Conservation (phyloP, 805 yeast genomes). For the Teunomyces stri region DNA sequence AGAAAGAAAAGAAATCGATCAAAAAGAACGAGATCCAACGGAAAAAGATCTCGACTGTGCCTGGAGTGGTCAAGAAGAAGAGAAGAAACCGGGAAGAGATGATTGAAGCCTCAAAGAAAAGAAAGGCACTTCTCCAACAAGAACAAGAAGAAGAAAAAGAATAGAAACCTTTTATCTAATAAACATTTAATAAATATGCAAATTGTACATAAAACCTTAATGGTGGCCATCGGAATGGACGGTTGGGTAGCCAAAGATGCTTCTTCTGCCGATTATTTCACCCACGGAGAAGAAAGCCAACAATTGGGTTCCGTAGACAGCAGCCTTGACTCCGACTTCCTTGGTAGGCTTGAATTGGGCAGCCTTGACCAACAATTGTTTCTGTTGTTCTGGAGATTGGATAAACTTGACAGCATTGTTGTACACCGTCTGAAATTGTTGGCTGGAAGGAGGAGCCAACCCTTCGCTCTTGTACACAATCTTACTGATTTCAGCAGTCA, state of each 20-base stretch:
- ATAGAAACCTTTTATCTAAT: neutral
- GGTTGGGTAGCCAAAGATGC: constrained; percentile 81
- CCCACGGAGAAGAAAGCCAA: constrained; percentile 92
- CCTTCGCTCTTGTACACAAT: constrained; percentile 89
- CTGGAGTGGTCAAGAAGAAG: constrained; percentile 62
- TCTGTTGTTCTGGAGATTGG: constrained; percentile 53
- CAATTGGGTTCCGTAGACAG: constrained; percentile 77
- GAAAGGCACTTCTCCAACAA: constrained; percentile 34
- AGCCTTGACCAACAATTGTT: constrained; percentile 47
- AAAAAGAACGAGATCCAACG: constrained; percentile 61
- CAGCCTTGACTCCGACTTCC: constrained; percentile 60
- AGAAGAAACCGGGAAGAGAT: constrained; percentile 62
- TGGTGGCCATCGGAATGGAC: constrained; percentile 44
- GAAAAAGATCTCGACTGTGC: constrained; percentile 81
- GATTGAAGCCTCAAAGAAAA: constrained; percentile 71
- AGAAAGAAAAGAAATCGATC: constrained; percentile 58
- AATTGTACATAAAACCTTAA: constrained; percentile 4
- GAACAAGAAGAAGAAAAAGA: neutral
- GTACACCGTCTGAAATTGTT: constrained; percentile 77
- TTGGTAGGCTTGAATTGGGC: constrained; percentile 48
- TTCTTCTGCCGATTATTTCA: constrained; percentile 95
- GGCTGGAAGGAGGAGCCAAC: constrained; percentile 81
- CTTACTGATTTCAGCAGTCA: constrained; percentile 61
- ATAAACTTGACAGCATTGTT: constrained; percentile 37
- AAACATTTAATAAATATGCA: constrained; percentile 3